Percentiles rank a stretch among this genome's conserved stretches.
phyloP scores from a whole-genome alignment of 805 yeast genomes.

The Candida glaebosa region DNA sequence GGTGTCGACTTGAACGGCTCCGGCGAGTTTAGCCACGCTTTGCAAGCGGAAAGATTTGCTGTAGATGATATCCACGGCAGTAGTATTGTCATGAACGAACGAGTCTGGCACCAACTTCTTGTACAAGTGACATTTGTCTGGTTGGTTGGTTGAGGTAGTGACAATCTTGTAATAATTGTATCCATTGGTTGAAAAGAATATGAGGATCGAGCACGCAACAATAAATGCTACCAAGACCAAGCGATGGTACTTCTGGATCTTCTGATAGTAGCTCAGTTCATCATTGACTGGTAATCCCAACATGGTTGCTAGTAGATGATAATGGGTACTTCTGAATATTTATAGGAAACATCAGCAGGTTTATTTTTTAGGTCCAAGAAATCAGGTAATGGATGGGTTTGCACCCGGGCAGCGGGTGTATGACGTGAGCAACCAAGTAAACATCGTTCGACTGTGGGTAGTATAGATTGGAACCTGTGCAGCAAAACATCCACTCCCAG shows the following conservation, averaged over 20 bases:
- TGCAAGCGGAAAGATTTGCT: slow-evolving; percentile 22
- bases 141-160: slow-evolving; percentile 12
- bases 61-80: slow-evolving; percentile 25
- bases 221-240: neutral
- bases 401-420: no score
- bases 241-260: slow-evolving; percentile 3
- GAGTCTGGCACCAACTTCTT: slow-evolving; percentile 21
- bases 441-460: no score
- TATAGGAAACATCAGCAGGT: neutral
- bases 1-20: slow-evolving; percentile 65
- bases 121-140: slow-evolving; percentile 22
- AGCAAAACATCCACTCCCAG: no score
- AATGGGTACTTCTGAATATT: neutral
- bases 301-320: slow-evolving; percentile 4
- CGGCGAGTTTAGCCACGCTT: slow-evolving; percentile 45
- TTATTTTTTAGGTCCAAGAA: neutral
- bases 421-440: no score
- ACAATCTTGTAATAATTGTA: slow-evolving; percentile 13
- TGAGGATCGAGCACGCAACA: slow-evolving; percentile 7
- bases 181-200: slow-evolving; percentile 15
- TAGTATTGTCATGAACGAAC: slow-evolving; percentile 29
- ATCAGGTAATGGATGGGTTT: no score
- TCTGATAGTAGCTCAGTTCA: slow-evolving; percentile 2
- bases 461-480: no score
- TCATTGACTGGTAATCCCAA: slow-evolving; percentile 14